phyloP scores from a whole-genome alignment of 2,329 filamentous ascomycete genomes.

The Colletotrichum kahawae region DNA sequence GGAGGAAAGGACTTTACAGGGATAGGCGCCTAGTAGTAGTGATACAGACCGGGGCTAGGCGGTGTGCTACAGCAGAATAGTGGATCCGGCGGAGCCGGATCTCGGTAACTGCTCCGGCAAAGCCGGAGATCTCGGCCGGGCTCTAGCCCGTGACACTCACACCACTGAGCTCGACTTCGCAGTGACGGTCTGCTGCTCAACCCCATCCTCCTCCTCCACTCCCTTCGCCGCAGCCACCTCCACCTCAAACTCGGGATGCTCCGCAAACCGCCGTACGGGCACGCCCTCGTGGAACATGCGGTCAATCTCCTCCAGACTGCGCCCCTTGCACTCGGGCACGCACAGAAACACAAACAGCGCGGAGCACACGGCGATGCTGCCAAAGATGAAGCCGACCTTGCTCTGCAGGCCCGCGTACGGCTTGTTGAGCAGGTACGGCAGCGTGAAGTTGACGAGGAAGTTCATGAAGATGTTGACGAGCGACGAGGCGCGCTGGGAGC shows the following conservation, averaged over 20 bases:
- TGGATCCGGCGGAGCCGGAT: no score
- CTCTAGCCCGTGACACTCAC: no score
- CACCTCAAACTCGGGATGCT: slow-evolving; percentile 2
- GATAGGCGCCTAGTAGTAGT: no score
- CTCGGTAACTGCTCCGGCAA: no score
- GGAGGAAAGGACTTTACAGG: no score
- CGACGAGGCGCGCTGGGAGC: slow-evolving; percentile 15
- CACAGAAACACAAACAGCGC: slow-evolving; percentile 24
- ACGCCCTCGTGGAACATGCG: slow-evolving; percentile 25
- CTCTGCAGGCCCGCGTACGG: slow-evolving; percentile 21
- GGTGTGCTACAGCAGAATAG: no score
- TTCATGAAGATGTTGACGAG: slow-evolving; percentile 23
- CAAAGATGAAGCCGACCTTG: slow-evolving; percentile 25
- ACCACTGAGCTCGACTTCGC: background rate
- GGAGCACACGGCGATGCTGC: slow-evolving; percentile 18
- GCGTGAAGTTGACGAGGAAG: slow-evolving; percentile 26
- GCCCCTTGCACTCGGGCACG: slow-evolving; percentile 27
- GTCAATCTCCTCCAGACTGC: slow-evolving; percentile 30
- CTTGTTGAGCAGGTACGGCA: slow-evolving; percentile 22
- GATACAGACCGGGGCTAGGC: no score
- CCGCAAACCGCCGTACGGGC: slow-evolving; percentile 24
- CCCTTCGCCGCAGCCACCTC: background rate
- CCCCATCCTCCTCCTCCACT: background rate
- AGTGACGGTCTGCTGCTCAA: background rate
- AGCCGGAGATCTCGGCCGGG: no score